Conservation (phyloP, 2,329 filamentous ascomycete genomes). For the Xylaria sp. region DNA sequence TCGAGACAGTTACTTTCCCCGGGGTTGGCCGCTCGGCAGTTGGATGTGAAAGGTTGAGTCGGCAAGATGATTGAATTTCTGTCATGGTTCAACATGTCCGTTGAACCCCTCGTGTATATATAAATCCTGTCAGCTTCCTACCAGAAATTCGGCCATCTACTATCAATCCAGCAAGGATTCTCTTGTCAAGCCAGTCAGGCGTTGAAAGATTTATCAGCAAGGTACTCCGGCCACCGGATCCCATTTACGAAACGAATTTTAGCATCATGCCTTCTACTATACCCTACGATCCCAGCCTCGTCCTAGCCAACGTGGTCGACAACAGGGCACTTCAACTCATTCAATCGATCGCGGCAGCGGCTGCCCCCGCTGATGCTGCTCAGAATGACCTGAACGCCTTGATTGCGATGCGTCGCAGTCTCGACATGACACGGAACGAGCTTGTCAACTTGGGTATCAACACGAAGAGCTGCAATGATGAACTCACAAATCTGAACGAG, state of each 20-base stretch:
- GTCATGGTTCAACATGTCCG: neutral
- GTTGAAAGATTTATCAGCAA: neutral
- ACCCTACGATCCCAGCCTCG: neutral
- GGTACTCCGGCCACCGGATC: neutral
- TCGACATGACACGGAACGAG: neutral
- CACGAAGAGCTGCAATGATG: constrained; percentile 1
- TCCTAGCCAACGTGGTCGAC: neutral
- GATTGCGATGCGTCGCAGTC: neutral
- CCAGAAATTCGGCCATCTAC: neutral
- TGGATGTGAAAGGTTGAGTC: neutral
- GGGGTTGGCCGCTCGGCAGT: neutral
- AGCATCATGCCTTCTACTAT: neutral
- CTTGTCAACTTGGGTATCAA: neutral
- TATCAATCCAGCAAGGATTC: neutral
- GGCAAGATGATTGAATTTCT: neutral
- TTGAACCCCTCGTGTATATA: neutral
- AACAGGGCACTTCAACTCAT: neutral
- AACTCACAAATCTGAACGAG: neutral
- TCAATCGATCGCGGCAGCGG: neutral
- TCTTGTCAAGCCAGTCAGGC: neutral
- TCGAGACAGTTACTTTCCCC: neutral
- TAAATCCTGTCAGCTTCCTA: neutral
- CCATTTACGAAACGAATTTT: neutral
- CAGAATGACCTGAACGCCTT: neutral
- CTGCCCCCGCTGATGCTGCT: neutral